Conservation (phyloP, 352 stramenopile genomes). For the Globisporangium takayamanum region DNA sequence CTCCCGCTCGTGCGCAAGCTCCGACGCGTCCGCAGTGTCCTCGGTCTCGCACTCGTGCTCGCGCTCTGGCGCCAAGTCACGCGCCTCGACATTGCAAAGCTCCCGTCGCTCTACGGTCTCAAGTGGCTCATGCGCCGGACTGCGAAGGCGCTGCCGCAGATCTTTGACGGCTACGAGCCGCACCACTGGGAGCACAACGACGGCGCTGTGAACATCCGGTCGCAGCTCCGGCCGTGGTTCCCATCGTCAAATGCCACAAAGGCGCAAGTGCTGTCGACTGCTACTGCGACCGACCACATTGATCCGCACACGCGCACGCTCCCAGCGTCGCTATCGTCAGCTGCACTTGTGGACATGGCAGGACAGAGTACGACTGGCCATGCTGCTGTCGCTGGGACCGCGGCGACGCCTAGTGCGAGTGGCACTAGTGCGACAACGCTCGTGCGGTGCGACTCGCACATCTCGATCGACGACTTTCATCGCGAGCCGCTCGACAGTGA, state of each 20-base stretch:
- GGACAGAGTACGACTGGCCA: background rate
- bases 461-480: slow-evolving; percentile 65
- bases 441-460: slow-evolving; percentile 53
- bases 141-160: slow-evolving; percentile 33
- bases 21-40: slow-evolving; percentile 8
- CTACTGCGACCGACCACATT: background rate
- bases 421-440: slow-evolving; percentile 6
- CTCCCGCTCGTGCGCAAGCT: slow-evolving; percentile 6
- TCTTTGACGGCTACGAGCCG: slow-evolving; percentile 59
- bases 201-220: slow-evolving; percentile 64
- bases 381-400: slow-evolving; percentile 16
- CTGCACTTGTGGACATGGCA: too few species aligned
- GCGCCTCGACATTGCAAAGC: slow-evolving; percentile 55
- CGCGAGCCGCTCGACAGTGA: slow-evolving; percentile 25
- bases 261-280: slow-evolving; percentile 23
- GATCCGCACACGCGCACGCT: slow-evolving; percentile 15
- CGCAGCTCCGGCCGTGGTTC: slow-evolving; percentile 66
- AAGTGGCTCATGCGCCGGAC: slow-evolving; percentile 56
- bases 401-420: background rate
- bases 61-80: slow-evolving; percentile 28
- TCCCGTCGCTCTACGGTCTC: slow-evolving; percentile 48
- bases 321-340: slow-evolving; percentile 23
- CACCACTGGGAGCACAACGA: slow-evolving; percentile 70
- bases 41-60: slow-evolving; percentile 15
- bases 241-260: slow-evolving; percentile 17